Evolutionary conservation across 23 red algal genomes (phyloP).

Genomic region (Agarophyton chilense): DNA sequence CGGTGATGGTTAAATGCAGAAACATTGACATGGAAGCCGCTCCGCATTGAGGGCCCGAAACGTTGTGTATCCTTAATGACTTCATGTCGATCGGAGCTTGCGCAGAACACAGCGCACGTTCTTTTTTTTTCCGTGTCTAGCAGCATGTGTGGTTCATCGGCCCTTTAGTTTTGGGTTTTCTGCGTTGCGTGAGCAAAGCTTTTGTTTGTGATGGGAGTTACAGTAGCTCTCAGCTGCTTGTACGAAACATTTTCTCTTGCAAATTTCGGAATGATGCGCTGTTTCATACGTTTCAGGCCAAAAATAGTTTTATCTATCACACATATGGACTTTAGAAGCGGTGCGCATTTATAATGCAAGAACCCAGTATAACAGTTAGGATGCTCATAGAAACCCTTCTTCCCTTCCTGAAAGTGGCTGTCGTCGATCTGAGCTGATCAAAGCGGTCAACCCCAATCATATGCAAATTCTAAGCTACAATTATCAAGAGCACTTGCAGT

Average conservation of each 20-base stretch:
- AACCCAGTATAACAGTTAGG: not conserved
- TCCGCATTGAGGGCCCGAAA: not conserved
- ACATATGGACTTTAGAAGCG: not conserved
- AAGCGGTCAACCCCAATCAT: not conserved
- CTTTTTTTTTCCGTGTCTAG: not conserved
- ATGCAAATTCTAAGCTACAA: not conserved
- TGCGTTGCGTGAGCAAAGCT: not conserved
- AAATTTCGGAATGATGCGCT: not conserved
- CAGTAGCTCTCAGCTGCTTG: not conserved
- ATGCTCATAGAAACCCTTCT: not conserved
- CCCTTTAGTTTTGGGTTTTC: too few relatives aligned
- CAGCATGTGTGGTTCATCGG: too few relatives aligned
- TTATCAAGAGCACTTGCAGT: not conserved
- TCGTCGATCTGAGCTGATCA: not conserved
- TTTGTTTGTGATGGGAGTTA: not conserved
- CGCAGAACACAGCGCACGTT: not conserved
- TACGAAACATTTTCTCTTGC: not conserved
- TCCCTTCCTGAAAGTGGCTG: not conserved
- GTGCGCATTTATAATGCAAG: constrained; percentile 5
- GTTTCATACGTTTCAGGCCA: not conserved
- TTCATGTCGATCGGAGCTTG: not conserved
- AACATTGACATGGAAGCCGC: not conserved
- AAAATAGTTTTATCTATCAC: not conserved
- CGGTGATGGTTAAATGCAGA: not conserved
- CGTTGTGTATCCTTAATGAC: not conserved